phyloP scores from a whole-genome alignment of 2,329 filamentous ascomycete species.

The Nemania bipapillata region DNA sequence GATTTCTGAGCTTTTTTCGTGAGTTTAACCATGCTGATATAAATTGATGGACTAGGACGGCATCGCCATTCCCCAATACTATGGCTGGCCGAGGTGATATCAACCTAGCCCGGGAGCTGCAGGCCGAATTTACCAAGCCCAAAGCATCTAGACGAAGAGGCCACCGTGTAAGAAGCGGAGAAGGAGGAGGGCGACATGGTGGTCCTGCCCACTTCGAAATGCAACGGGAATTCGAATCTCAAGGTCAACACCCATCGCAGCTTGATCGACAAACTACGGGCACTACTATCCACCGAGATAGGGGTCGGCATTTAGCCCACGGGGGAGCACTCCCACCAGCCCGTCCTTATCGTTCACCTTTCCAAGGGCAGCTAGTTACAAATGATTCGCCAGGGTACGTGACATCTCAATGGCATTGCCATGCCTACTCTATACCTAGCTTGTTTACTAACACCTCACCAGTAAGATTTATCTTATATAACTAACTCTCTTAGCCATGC shows the following conservation, averaged over 20 bases:
- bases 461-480: slow-evolving; percentile 12
- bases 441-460: slow-evolving; percentile 3
- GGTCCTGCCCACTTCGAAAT: not conserved
- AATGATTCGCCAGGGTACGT: slow-evolving; percentile 27
- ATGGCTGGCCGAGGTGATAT: slow-evolving; percentile 33
- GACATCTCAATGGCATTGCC: not conserved
- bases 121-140: slow-evolving; percentile 18
- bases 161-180: not conserved
- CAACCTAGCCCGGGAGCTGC: slow-evolving; percentile 27
- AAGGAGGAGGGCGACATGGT: not conserved
- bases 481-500: not conserved
- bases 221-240: not conserved
- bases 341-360: not conserved
- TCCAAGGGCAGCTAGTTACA: slow-evolving; percentile 3
- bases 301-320: not conserved
- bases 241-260: not conserved
- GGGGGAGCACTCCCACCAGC: not conserved
- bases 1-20: not conserved
- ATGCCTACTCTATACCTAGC: not conserved
- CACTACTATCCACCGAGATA: not conserved
- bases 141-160: slow-evolving; percentile 1
- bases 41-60: too few species aligned
- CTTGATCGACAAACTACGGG: not conserved
- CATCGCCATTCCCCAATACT: not conserved
- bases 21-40: not conserved